Evolutionary conservation across 2,329 filamentous ascomycete genomes (phyloP), one percentile per base, ranked within the genome.

Genomic region (Fusarium nurragi): DNA sequence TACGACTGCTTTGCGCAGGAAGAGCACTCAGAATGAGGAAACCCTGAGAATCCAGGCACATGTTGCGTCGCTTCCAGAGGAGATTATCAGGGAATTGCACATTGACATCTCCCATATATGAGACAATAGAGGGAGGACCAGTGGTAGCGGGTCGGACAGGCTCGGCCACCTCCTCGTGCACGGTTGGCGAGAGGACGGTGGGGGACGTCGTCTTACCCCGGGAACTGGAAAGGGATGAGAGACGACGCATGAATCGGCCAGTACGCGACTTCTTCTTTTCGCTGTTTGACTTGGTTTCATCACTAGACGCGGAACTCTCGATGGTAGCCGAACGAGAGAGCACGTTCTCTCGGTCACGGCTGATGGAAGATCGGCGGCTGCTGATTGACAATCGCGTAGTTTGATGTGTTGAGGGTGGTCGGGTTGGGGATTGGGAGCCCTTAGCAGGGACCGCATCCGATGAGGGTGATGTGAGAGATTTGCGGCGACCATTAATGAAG

Each of bases 1-100:
- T 75, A 14, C 77, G 73, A 55, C 78, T 86, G 57, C 81, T 79
- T 82, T 85, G 82, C 76, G 87, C 80, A 77, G 85, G 78, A 73
- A 82, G 70, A 65, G 86, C 78, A 38, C 89, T 91, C 62, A 99
- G 84, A 56, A 97, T 89, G 36, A 99, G 81, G 77, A 91, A 93
- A 18, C 94, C 95, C 60, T 90, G 84, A 10, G 88, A 87, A 76
- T 98, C 94, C 54, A 99, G 87, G 65, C 90, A 90, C 78, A 97
- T 88, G 72, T 90, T 93, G 60, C 95, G 88, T 52, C 94, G 90
- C 81, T 98, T 99, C 95, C 95, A 99, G 13, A 99, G 84, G 43
- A 99, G 83, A 52, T 93, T 97, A 74, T 98, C 94, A 0, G 95
- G 95, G 75, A 99, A 97, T 75, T 99, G 95, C 12, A 98, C 92